These are phyloP conservation scores for Malus hybrid DNA, from an alignment of 331 rosid species.

Conservation along the genomic window DNA sequence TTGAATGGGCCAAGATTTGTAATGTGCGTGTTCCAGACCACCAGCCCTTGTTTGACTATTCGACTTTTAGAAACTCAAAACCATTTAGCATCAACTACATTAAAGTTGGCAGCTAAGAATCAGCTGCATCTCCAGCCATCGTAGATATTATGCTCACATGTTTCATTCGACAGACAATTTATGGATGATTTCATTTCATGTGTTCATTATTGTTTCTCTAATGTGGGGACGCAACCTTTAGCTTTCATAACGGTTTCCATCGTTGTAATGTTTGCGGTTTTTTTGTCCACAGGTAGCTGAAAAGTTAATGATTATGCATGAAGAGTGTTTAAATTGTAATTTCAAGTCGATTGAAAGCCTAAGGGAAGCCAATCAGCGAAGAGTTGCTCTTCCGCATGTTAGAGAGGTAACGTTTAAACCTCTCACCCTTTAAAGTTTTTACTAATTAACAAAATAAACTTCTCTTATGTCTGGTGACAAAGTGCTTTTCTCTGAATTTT, in stretches of 20 bases:
- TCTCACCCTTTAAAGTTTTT: neutral
- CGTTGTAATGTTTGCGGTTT: neutral
- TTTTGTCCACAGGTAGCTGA: conserved; percentile 48
- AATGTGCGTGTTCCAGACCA: neutral
- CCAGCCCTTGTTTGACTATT: neutral
- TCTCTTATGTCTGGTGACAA: neutral
- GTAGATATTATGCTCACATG: neutral
- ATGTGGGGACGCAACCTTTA: neutral
- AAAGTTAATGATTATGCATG: conserved; percentile 56
- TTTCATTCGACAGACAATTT: neutral
- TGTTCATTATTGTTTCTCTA: neutral
- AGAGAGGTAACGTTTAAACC: conserved; percentile 35
- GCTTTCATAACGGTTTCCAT: neutral
- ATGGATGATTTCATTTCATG: neutral
- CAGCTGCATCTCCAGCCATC: neutral
- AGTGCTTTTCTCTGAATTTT: neutral
- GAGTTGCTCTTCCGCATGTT: conserved; percentile 31
- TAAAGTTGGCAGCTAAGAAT: neutral
- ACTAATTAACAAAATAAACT: neutral
- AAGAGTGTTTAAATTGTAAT: conserved; percentile 56
- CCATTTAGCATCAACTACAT: neutral
- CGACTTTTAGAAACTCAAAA: neutral
- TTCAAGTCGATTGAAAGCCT: conserved; percentile 37
- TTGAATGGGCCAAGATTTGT: neutral
- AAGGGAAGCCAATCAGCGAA: conserved; percentile 34